phyloP scores from a whole-genome alignment of 2,329 filamentous ascomycete species.

The Sclerotinia nivalis region DNA sequence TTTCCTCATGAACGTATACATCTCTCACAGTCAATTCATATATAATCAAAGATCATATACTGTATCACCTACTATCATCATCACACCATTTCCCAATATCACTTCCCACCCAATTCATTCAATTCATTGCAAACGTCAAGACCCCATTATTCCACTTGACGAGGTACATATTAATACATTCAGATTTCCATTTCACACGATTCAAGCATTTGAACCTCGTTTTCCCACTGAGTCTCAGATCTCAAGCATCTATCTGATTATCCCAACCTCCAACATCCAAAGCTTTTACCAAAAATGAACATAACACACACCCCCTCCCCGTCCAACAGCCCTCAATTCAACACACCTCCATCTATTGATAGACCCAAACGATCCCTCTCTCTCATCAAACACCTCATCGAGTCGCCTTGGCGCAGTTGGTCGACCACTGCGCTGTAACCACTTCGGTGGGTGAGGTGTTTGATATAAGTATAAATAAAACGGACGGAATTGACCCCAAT shows the following conservation, averaged over 20 bases:
- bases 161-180: too few species aligned
- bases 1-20: background rate
- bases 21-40: background rate
- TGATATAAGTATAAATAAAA: background rate
- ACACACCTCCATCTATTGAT: background rate
- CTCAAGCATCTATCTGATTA: background rate
- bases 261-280: background rate
- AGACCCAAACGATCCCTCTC: background rate
- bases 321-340: background rate
- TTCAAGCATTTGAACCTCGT: background rate
- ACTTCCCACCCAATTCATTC: background rate
- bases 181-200: too few species aligned
- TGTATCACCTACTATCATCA: background rate
- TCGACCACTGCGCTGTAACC: background rate
- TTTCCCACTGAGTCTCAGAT: too few species aligned
- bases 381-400: background rate
- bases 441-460: background rate
- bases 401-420: background rate
- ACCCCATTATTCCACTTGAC: too few species aligned
- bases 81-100: background rate
- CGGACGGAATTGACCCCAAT: conserved; percentile 8
- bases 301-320: background rate
- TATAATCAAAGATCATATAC: background rate
- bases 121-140: too few species aligned
- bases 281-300: background rate